Base-by-base conservation (phyloP, 129 eudicot species). In the Pittosporum tobira region DNA sequence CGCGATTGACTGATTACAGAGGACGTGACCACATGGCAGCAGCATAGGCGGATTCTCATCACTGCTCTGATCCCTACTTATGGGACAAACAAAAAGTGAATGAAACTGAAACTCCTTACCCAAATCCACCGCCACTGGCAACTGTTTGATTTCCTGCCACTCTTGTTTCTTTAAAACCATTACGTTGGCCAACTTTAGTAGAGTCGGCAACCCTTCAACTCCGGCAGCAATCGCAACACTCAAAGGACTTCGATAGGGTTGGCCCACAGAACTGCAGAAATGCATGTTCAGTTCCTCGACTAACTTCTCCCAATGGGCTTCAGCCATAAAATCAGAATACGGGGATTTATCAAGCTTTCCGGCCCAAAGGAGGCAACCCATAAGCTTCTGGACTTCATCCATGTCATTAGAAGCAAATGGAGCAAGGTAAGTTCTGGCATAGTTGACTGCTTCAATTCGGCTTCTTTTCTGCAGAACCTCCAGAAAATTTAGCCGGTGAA, bases 61-160 rank as follows among this genome's bases (percentile, higher is more conserved):
- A 49, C 62, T 67, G 53, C 69, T 54, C 57, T 73, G 69, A 48
- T 73, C 78, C 64, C 78, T 24, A 56, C 65, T 66, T 29, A 67
- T 73, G 5, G 78, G 78, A 62, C 78, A 73, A 52, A 73, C 78
- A 66, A 73, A 73, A 2, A 73, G 43, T 0, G 78, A 73, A 48
- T 73, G 78, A 5, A 73, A 73, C 69, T 66, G 73, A 61, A 66
- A 61, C 26, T 73, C 69, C 47, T 26, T 73, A 1, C 78, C 73
- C 61, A 73, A 55, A 13, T 73, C 78, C 59, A 73, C 65, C 0
- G 69, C 57, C 60, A 73, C 78, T 0, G 73, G 78, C 28, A 62
- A 28, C 46, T 73, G 69, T 43, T 61, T 67, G 73, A 67, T 73
- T 20, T 69, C 48, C 29, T 48, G 64, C 78, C 65, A 73, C 58